Base-by-base conservation (phyloP, 306 rosid species). In the Rosa multiflora region DNA sequence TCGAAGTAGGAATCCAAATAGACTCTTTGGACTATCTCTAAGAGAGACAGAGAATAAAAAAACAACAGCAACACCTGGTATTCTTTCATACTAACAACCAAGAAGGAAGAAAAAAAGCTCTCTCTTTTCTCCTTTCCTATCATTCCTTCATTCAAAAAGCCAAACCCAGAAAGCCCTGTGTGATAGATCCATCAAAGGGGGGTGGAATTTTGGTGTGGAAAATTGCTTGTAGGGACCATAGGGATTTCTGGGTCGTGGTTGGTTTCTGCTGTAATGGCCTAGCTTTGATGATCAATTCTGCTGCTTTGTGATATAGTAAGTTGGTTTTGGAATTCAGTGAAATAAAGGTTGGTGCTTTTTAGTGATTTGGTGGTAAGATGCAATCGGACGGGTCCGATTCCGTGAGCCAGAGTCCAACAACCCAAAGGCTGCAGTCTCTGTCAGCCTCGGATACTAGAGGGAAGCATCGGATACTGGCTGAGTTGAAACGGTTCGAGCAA, bases 391-490 rank as follows among this genome's bases (percentile, higher is more conserved):
- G 86, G 89, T 86, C 91, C 18, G 92, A 96, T 78, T 86, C 96
- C 44, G 87, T 77, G 10, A 88, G 82, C 80, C 90, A 77, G 11
- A 88, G 83, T 76, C 91, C 94, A 46, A 78, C 79, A 48, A 81
- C 90, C 87, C 87, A 76, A 46, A 86, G 96, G 91, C 87, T 88
- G 79, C 98, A 86, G 71, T 87, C 92, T 79, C 72, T 89, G 80
- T 84, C 98, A 43, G 72, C 90, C 43, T 70, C 89, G 26, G 98
- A 96, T 74, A 90, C 97, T 2, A 89, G 96, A 86, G 99, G 99
- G 79, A 96, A 90, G 82, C 99, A 96, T 77, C 88, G 98, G 88
- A 83, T 96, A 82, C 94, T 83, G 73, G 99, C 98, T 8, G 98
- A 96, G 83, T 62, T 93, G 75, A 93, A 96, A 76, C 84, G 99